phyloP scores from a whole-genome alignment of 73 alveolate species.

The Stentor coeruleus region DNA sequence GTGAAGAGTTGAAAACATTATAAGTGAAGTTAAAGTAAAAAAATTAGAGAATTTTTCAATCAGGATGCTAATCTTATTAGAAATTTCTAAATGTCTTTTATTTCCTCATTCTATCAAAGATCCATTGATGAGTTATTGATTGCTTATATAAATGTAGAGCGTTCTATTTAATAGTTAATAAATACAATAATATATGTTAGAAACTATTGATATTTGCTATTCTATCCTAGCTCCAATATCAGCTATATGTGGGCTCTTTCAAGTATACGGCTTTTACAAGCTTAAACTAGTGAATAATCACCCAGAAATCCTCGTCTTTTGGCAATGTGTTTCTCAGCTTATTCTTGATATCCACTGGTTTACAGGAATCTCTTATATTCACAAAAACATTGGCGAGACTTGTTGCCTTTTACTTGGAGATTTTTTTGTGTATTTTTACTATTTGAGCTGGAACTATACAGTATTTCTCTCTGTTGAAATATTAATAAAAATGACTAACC shows the following conservation, averaged over 20 bases:
- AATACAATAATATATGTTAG: too few relatives aligned
- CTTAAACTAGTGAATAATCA: not conserved
- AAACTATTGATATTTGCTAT: not conserved
- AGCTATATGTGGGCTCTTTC: not conserved
- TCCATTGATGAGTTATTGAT: too few relatives aligned
- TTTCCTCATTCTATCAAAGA: too few relatives aligned
- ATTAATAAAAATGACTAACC: not conserved
- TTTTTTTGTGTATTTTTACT: not conserved
- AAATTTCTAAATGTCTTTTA: too few relatives aligned
- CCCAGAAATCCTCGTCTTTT: slow-evolving; percentile 10
- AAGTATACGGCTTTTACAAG: not conserved
- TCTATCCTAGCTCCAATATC: not conserved
- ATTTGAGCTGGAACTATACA: slow-evolving; percentile 1
- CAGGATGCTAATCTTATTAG: too few relatives aligned
- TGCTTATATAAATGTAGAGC: too few relatives aligned
- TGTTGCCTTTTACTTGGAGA: not conserved
- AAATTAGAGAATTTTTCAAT: too few relatives aligned
- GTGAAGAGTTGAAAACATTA: too few relatives aligned
- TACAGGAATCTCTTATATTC: not conserved
- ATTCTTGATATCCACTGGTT: slow-evolving; percentile 1
- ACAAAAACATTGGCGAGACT: not conserved
- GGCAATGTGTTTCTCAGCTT: slow-evolving; percentile 4
- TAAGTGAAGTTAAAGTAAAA: too few relatives aligned
- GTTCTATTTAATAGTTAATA: too few relatives aligned
- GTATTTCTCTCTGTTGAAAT: not conserved